These are phyloP conservation scores for Colletotrichum sp. DNA, from an alignment of 2,329 filamentous ascomycete species.

Conservation along the genomic window DNA sequence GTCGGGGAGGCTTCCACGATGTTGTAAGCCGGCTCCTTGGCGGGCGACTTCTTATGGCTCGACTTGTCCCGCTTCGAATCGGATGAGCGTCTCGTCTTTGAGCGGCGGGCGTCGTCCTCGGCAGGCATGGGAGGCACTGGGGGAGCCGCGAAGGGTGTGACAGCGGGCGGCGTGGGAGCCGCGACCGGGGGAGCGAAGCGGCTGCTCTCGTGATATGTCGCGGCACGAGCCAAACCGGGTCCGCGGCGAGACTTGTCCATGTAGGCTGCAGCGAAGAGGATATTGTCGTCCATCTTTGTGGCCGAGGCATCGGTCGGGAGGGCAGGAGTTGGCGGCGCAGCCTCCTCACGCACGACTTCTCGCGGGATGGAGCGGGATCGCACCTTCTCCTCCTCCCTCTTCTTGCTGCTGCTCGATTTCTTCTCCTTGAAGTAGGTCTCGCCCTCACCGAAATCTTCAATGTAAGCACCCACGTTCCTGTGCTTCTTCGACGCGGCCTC, in stretches of 20 bases:
- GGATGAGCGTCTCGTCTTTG: slow-evolving; percentile 21
- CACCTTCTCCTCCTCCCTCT: slow-evolving; percentile 34
- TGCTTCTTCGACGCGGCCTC: slow-evolving; percentile 30
- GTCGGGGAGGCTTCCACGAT: slow-evolving; percentile 33
- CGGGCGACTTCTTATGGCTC: slow-evolving; percentile 21
- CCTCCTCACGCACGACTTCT: not conserved
- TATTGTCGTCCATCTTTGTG: not conserved
- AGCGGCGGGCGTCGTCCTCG: slow-evolving; percentile 21
- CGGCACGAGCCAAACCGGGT: not conserved
- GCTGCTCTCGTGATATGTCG: not conserved
- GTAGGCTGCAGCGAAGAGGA: slow-evolving; percentile 19
- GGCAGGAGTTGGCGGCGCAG: not conserved
- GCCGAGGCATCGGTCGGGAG: not conserved
- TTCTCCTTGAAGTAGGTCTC: slow-evolving; percentile 35
- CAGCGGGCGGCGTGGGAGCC: slow-evolving; percentile 15
- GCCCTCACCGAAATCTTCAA: slow-evolving; percentile 39
- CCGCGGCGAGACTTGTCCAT: slow-evolving; percentile 16
- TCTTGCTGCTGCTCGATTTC: slow-evolving; percentile 38
- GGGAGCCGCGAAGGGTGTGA: not conserved
- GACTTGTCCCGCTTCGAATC: slow-evolving; percentile 22
- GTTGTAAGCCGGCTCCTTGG: slow-evolving; percentile 14
- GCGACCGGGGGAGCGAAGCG: slow-evolving; percentile 4
- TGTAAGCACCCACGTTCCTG: slow-evolving; percentile 29
- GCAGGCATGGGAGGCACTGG: not conserved
- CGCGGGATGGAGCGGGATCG: slow-evolving; percentile 13